Conservation (phyloP, 116 monocot species). For the Trichopus zeylanicus region DNA sequence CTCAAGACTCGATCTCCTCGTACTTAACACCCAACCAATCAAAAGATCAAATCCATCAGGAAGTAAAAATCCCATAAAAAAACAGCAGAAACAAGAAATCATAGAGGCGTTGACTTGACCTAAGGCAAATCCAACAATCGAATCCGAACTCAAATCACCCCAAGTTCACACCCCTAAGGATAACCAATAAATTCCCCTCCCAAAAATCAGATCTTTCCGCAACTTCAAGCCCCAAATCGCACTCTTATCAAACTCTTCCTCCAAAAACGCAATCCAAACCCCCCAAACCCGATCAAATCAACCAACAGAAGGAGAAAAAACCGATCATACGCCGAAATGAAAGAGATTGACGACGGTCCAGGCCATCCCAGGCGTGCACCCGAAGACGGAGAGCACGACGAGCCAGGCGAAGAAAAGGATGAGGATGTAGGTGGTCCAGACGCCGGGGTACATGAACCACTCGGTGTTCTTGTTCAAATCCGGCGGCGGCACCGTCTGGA, state of each 20-base stretch:
- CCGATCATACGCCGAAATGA: conserved; percentile 37
- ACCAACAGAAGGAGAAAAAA: not conserved
- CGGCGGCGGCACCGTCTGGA: conserved; percentile 40
- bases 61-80: no score
- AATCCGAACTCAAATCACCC: not conserved
- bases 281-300: not conserved
- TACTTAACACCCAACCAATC: no score
- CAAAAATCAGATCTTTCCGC: not conserved
- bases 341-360: conserved; percentile 67
- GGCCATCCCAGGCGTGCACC: conserved; percentile 52
- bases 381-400: conserved; percentile 52
- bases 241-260: not conserved
- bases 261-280: not conserved
- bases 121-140: no score
- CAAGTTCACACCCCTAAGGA: not conserved
- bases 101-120: no score
- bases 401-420: conserved; percentile 74
- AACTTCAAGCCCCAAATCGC: not conserved
- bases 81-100: no score
- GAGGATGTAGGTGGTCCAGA: conserved; percentile 72
- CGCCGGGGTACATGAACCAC: conserved; percentile 82
- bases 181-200: not conserved
- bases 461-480: conserved; percentile 87
- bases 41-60: no score
- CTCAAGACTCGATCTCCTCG: no score